Conservation (phyloP, 2,329 filamentous ascomycete species). For the Cladophialophora exuberans region DNA sequence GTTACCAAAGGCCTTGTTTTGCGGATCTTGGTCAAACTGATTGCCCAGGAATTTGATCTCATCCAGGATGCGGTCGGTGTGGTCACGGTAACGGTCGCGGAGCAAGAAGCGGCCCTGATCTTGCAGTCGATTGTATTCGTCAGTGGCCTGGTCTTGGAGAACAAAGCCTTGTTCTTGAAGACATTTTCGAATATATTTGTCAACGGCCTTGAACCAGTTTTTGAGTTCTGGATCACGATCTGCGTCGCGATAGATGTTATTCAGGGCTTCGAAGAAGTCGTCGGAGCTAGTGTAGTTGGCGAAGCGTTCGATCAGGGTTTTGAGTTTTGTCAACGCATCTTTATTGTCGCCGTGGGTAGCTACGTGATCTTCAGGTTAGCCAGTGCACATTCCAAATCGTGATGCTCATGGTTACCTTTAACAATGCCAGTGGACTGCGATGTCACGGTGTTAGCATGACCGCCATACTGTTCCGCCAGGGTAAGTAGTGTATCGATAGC, state of each 20-base stretch:
- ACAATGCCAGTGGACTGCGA: conserved; percentile 69
- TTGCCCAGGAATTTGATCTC: conserved; percentile 87
- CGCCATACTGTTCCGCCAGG: conserved; percentile 81
- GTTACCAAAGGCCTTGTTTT: conserved; percentile 79
- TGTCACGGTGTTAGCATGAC: conserved; percentile 69
- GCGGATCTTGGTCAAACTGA: conserved; percentile 85
- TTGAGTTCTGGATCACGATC: conserved; percentile 84
- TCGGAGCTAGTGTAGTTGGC: conserved; percentile 91
- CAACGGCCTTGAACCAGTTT: conserved; percentile 81
- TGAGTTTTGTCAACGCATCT: conserved; percentile 55
- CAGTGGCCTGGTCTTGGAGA: conserved; percentile 75
- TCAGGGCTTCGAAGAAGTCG: conserved; percentile 82
- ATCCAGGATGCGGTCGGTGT: conserved; percentile 84
- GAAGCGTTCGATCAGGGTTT: conserved; percentile 89
- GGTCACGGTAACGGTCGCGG: conserved; percentile 81
- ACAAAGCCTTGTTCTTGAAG: conserved; percentile 90
- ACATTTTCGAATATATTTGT: conserved; percentile 78
- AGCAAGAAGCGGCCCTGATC: conserved; percentile 85
- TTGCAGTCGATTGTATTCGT: conserved; percentile 82
- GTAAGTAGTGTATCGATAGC: conserved; percentile 86
- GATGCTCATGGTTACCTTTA: conserved; percentile 69
- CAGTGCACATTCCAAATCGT: conserved; percentile 71
- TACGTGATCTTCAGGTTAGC: conserved; percentile 69
- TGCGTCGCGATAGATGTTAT: conserved; percentile 82
- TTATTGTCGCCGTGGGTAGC: conserved; percentile 41